Base-by-base conservation (phyloP, 805 yeast genomes). In the Spathaspora sp. region DNA sequence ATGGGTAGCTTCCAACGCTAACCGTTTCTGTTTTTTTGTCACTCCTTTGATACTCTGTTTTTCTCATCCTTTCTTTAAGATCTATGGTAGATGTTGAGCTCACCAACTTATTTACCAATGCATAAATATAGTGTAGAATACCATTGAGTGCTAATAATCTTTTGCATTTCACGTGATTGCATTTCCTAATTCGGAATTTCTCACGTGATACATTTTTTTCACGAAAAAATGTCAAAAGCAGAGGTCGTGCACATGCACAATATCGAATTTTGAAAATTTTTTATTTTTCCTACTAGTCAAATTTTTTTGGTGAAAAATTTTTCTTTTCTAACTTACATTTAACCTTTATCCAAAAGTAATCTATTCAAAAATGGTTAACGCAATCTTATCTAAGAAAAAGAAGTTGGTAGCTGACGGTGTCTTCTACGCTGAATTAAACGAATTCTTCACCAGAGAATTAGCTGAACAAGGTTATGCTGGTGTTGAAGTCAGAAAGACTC, bases 381-480 rank as follows among this genome's bases (percentile, higher is more conserved):
- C 58, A 19, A 87, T 92, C 78, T 70, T 74, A 65, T 93, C 98
- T 73, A 89, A 90, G 83, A 93, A 90, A 84, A 92, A 97, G 89
- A 92, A 92, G 92, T 88, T 92, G 75, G 98, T 94, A 76, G 97
- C 97, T 80, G 99, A 94, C 86, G 99, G 99, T 89, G 99, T 94
- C 72, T 90, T 94, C 86, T 94, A 87, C 96, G 99, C 99, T 79
- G 99, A 94, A 84, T 83, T 94, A 75, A 94, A 94, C 86, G 99
- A 94, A 84, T 94, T 94, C 94, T 94, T 94, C 91, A 90, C 97
- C 86, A 93, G 99, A 85, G 99, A 94, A 81, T 88, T 94, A 74
- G 97, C 99, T 69, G 99, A 94, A 84, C 97, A 94, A 82, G 99
- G 99, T 77, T 94, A 94, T 86, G 94, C 99, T 70, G 99, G 99